These are phyloP conservation scores for Parachaetomium inaequale DNA, from an alignment of 495 filamentous ascomycete genomes.

Conservation along the genomic window DNA sequence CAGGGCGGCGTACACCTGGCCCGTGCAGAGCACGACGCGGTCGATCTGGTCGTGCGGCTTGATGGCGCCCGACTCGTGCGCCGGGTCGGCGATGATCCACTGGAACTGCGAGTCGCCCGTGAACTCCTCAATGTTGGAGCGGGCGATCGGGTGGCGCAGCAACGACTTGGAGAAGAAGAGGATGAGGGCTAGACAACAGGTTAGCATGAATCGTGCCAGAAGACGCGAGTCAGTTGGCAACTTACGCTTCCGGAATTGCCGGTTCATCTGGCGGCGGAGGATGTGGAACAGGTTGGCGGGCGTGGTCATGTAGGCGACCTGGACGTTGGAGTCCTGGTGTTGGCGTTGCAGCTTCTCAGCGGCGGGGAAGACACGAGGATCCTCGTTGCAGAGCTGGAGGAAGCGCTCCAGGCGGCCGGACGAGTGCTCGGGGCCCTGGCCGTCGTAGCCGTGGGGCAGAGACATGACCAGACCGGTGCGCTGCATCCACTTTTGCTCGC, in stretches of 20 bases:
- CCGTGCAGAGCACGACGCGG: constrained; percentile 89
- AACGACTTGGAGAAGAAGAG: constrained; percentile 97
- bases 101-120: constrained; percentile 87
- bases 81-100: constrained; percentile 89
- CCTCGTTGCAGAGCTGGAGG: constrained; percentile 96
- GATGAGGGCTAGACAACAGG: constrained; percentile 62
- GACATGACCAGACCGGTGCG: constrained; percentile 92
- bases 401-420: constrained; percentile 97
- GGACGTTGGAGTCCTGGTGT: constrained; percentile 99
- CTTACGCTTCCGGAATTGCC: constrained; percentile 98
- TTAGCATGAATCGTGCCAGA: constrained; percentile 35
- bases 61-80: constrained; percentile 67
- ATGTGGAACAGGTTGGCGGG: constrained; percentile 96
- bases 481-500: constrained; percentile 98
- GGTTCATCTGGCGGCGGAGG: constrained; percentile 93
- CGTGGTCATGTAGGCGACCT: constrained; percentile 89
- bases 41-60: constrained; percentile 83
- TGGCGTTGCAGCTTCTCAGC: constrained; percentile 89
- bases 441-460: constrained; percentile 95
- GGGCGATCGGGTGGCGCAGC: constrained; percentile 85
- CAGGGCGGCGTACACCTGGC: constrained; percentile 89
- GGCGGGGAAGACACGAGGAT: constrained; percentile 85
- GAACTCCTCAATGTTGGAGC: constrained; percentile 86
- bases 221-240: constrained; percentile 17
- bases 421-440: constrained; percentile 97